phyloP scores from a whole-genome alignment of 106 monocot species.

The Cymbidium sinense region DNA sequence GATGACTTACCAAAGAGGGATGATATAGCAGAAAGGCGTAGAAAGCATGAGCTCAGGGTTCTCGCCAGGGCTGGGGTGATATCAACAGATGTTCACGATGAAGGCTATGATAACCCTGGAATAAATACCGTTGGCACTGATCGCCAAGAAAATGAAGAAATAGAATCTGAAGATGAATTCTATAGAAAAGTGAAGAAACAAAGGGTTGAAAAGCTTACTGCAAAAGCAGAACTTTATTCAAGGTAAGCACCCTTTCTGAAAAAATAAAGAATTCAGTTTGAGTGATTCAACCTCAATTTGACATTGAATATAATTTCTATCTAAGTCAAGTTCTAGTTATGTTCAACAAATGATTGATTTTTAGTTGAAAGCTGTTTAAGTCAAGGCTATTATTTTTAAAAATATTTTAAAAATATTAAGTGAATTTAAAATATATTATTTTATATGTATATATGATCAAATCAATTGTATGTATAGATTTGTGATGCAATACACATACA shows the following conservation, averaged over 20 bases:
- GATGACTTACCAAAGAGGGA: conserved; percentile 85
- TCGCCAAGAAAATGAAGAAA: conserved; percentile 12
- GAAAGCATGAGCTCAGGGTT: conserved; percentile 74
- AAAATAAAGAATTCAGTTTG: background rate
- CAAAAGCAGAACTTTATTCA: conserved; percentile 44
- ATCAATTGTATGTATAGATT: no score
- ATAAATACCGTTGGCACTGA: conserved; percentile 6
- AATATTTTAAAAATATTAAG: no score
- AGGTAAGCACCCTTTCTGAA: conserved; percentile 26
- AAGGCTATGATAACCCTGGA: conserved; percentile 16
- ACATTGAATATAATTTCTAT: background rate
- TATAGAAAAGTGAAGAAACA: conserved; percentile 66
- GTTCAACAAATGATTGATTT: no score
- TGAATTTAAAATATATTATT: no score
- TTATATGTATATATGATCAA: no score
- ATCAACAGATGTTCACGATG: conserved; percentile 16
- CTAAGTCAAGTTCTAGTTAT: no score
- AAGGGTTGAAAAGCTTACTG: conserved; percentile 37
- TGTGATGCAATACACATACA: no score
- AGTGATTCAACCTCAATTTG: background rate
- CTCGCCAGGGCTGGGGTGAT: conserved; percentile 47
- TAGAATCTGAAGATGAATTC: conserved; percentile 75
- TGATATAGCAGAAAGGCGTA: conserved; percentile 83
- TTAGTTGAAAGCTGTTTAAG: no score
- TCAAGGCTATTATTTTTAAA: no score